These are phyloP conservation scores for Aspergillus novoparasiticus DNA, from an alignment of 2,329 filamentous ascomycete species.

Conservation along the genomic window DNA sequence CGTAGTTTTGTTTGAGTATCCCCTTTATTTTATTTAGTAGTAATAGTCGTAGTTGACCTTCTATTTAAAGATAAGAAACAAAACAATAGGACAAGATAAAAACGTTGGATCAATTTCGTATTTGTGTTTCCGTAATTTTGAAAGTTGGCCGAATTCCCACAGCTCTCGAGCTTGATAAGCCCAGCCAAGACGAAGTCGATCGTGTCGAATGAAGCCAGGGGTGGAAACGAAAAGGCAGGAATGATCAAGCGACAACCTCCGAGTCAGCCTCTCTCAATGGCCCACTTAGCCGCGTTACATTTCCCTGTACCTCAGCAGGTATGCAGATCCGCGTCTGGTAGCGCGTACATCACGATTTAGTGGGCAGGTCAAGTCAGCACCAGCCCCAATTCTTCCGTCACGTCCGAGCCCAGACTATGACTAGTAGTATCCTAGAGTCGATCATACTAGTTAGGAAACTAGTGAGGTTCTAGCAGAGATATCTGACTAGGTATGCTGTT, in stretches of 20 bases:
- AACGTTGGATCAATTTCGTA: too few species aligned
- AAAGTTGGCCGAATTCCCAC: neutral
- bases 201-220: neutral
- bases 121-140: too few species aligned
- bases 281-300: constrained; percentile 13
- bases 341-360: neutral
- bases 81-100: too few species aligned
- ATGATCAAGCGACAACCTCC: neutral
- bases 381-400: neutral
- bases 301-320: constrained; percentile 3
- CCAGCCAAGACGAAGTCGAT: neutral
- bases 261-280: constrained; percentile 1
- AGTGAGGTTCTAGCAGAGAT: neutral
- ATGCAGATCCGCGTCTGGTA: constrained; percentile 9
- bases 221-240: neutral
- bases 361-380: neutral
- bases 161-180: neutral
- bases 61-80: too few species aligned
- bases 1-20: neutral
- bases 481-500: neutral
- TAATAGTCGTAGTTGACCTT: too few species aligned
- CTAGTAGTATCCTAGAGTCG: neutral
- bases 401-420: neutral
- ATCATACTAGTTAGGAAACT: neutral
- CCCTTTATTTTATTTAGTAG: neutral